Evolutionary conservation across 2,329 filamentous ascomycete species (phyloP).

Genomic region (Coniochaeta ligniaria): DNA sequence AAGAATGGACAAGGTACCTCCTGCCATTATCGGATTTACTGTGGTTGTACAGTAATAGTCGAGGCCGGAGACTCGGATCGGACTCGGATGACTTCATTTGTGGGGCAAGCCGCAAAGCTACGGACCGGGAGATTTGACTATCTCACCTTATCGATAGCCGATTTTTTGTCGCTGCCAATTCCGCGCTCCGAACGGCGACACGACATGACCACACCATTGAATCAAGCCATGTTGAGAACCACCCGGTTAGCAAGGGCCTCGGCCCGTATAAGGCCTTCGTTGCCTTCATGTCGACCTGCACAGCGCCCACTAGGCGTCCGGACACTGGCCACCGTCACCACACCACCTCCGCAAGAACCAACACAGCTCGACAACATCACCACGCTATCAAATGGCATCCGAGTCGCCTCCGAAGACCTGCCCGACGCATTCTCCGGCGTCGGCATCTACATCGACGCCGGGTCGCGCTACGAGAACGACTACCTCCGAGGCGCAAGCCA

Average conservation of each 20-base stretch:
- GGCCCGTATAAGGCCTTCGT: slow-evolving; percentile 8
- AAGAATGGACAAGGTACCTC: too few species aligned
- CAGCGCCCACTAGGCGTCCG: slow-evolving; percentile 1
- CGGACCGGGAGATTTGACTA: neutral
- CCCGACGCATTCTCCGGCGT: slow-evolving; percentile 93
- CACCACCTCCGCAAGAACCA: slow-evolving; percentile 54
- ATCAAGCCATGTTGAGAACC: slow-evolving; percentile 14
- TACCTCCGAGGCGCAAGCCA: slow-evolving; percentile 85
- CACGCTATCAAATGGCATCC: slow-evolving; percentile 83
- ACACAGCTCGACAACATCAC: slow-evolving; percentile 83
- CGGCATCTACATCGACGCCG: slow-evolving; percentile 91
- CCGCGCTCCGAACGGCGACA: neutral
- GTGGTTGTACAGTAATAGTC: too few species aligned
- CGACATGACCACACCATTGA: neutral
- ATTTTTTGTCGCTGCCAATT: neutral
- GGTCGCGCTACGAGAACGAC: slow-evolving; percentile 86
- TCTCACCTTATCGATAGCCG: neutral
- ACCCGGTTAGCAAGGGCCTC: slow-evolving; percentile 14
- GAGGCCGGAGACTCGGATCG: neutral
- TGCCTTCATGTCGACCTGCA: slow-evolving; percentile 2
- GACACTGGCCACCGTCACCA: slow-evolving; percentile 8
- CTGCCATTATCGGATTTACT: too few species aligned
- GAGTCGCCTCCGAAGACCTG: slow-evolving; percentile 89
- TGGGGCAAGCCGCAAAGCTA: neutral
- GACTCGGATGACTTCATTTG: neutral